Evolutionary conservation across 2,329 filamentous ascomycete species (phyloP).

Genomic region (Pseudophaeomoniella oleicola): DNA sequence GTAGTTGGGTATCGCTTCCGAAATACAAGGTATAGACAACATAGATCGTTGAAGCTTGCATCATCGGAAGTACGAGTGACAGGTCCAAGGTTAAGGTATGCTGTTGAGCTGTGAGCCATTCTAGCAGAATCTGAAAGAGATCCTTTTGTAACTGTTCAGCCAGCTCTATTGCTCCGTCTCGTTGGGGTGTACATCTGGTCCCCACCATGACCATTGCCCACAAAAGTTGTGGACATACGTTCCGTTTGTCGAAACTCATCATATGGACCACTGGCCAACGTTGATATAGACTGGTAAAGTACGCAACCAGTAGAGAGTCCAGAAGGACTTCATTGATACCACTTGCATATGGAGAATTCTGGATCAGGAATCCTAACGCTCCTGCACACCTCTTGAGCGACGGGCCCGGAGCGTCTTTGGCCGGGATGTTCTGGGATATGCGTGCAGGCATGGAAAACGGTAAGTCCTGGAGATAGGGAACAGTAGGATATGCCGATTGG

Average conservation of each 20-base stretch:
- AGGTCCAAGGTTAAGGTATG: not conserved
- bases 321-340: not conserved
- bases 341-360: not conserved
- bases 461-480: not conserved
- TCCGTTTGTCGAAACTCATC: not conserved
- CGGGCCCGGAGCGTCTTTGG: not conserved
- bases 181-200: not conserved
- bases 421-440: not conserved
- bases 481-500: too few relatives aligned
- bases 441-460: not conserved
- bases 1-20: not conserved
- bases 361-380: not conserved
- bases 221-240: not conserved
- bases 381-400: not conserved
- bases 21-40: not conserved
- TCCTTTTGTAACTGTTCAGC: not conserved
- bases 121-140: not conserved
- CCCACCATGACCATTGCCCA: not conserved
- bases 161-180: not conserved
- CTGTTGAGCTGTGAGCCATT: not conserved
- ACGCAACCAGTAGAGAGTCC: not conserved
- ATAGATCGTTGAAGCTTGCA: not conserved
- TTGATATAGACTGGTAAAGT: not conserved
- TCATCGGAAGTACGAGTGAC: not conserved
- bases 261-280: not conserved